phyloP scores from a whole-genome alignment of 1,284 basidiomycete genomes.

The Fomitopsis pinicola region DNA sequence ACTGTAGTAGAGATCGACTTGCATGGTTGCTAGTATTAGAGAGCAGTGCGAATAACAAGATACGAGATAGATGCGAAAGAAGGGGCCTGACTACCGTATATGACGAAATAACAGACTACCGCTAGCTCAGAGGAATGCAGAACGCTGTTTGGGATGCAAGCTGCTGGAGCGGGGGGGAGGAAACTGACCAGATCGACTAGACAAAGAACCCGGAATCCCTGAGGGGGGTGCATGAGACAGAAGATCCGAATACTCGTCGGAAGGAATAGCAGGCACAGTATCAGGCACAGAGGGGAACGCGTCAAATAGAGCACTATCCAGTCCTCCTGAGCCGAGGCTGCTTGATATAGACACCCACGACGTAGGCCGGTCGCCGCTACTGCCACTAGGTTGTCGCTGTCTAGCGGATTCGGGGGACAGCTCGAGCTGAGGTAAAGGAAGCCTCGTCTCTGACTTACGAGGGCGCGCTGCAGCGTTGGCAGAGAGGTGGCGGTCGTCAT shows the following conservation, averaged over 20 bases:
- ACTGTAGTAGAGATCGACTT: neutral
- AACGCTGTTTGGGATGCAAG: slow-evolving; percentile 16
- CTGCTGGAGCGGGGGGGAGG: slow-evolving; percentile 13
- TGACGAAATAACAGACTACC: neutral
- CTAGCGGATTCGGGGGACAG: neutral
- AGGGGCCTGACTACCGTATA: neutral
- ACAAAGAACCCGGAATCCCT: slow-evolving; percentile 6
- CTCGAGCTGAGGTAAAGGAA: slow-evolving; percentile 6
- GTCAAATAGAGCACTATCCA: slow-evolving; percentile 30
- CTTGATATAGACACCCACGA: slow-evolving; percentile 27
- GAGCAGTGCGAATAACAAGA: slow-evolving; percentile 7
- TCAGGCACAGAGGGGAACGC: slow-evolving; percentile 32
- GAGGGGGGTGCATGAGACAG: slow-evolving; percentile 8
- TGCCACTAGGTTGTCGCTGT: neutral
- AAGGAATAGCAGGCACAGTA: slow-evolving; percentile 11
- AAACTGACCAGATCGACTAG: neutral
- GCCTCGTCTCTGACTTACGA: slow-evolving; percentile 8
- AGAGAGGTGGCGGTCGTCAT: slow-evolving; percentile 10
- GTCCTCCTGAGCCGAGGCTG: slow-evolving; percentile 21
- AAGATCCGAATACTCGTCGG: slow-evolving; percentile 6
- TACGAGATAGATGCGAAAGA: neutral
- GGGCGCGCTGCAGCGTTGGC: neutral
- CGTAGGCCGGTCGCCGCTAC: slow-evolving; percentile 12
- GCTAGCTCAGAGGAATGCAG: slow-evolving; percentile 15
- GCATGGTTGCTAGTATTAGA: slow-evolving; percentile 1